Evolutionary conservation across 805 yeast genomes (phyloP).

Genomic region (Wickerhamomyces hampshirensis): DNA sequence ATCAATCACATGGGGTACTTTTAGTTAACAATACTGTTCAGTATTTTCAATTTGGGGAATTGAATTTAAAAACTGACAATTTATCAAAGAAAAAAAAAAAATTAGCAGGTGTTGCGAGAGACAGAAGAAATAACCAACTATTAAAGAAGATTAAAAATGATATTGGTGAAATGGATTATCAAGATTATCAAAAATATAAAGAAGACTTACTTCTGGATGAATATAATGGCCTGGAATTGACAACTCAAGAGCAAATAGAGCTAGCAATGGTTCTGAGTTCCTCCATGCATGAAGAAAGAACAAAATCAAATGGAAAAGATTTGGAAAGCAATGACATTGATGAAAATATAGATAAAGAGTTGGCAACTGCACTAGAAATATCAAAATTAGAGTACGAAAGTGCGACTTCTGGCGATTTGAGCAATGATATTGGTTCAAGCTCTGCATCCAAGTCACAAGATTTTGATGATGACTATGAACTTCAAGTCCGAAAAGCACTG

Average conservation of each 20-base stretch:
- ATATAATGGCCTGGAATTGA: conserved; percentile 21
- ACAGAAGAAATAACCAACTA: conserved; percentile 17
- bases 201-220: conserved; percentile 14
- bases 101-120: conserved; percentile 11
- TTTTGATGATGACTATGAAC: conserved; percentile 13
- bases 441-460: conserved; percentile 8
- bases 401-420: background rate
- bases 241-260: conserved; percentile 21
- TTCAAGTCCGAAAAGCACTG: conserved; percentile 21
- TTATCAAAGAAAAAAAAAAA: conserved; percentile 12
- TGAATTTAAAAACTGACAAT: conserved; percentile 1
- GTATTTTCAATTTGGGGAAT: conserved; percentile 23
- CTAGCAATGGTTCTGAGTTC: conserved; percentile 23
- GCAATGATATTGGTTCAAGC: too few relatives aligned
- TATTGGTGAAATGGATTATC: conserved; percentile 19
- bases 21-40: conserved; percentile 17
- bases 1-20: conserved; percentile 16
- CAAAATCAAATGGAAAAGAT: too few relatives aligned
- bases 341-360: conserved; percentile 8
- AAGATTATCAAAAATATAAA: conserved; percentile 10
- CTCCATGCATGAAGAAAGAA: conserved; percentile 14
- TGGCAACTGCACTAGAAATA: conserved; percentile 10
- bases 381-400: conserved; percentile 9
- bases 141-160: conserved; percentile 17
- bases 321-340: too few relatives aligned